Evolutionary conservation across 345 rosid species (phyloP).

Genomic region (Heritiera fomes): DNA sequence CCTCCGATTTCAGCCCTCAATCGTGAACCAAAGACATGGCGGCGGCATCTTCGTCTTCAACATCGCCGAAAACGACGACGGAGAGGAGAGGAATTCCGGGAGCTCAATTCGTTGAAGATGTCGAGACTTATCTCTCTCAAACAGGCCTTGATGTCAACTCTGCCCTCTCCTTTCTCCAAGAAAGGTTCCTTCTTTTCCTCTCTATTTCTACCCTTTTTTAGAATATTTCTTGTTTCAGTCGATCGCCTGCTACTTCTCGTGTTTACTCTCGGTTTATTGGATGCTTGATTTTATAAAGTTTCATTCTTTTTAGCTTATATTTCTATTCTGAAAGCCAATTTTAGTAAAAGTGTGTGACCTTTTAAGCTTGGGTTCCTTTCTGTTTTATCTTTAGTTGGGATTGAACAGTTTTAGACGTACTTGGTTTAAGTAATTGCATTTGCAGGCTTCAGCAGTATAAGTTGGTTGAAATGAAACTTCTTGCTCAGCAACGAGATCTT

Average conservation of each 20-base stretch:
- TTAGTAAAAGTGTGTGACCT: background rate
- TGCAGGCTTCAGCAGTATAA: conserved; percentile 86
- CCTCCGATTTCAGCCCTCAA: conserved; percentile 8
- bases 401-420: background rate
- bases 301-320: background rate
- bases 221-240: too few species aligned
- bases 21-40: conserved; percentile 9
- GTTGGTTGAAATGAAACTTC: conserved; percentile 86
- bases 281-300: background rate
- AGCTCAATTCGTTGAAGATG: conserved; percentile 90
- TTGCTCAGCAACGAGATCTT: conserved; percentile 88
- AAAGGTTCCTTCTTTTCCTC: conserved; percentile 47
- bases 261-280: background rate
- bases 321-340: background rate
- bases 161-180: conserved; percentile 86
- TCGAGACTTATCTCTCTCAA: conserved; percentile 65
- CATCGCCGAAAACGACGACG: conserved; percentile 32
- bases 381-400: background rate
- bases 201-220: background rate
- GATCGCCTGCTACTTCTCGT: background rate
- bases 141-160: conserved; percentile 74
- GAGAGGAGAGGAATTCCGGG: conserved; percentile 94
- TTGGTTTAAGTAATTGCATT: background rate
- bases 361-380: background rate
- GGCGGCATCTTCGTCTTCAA: conserved; percentile 39